These are phyloP conservation scores for Scheffersomyces lignicola DNA, from an alignment of 1,139 yeast genomes.

Conservation along the genomic window DNA sequence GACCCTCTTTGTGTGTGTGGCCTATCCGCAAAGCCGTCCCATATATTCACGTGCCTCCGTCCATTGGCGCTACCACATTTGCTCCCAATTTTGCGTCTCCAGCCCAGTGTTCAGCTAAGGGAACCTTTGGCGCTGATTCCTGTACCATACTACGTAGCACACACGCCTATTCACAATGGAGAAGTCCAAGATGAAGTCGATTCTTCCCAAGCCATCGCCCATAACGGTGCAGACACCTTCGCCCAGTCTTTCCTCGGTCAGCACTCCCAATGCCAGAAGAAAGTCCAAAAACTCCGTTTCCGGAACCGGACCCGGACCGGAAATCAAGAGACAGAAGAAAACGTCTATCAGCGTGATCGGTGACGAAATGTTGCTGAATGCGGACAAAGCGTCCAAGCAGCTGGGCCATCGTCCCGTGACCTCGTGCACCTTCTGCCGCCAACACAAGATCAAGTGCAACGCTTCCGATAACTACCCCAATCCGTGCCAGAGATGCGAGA, in stretches of 20 bases:
- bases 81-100: too few relatives aligned
- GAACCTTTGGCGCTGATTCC: too few relatives aligned
- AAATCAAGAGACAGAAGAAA: background rate
- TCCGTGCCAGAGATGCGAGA: constrained; percentile 80
- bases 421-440: constrained; percentile 92
- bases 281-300: constrained; percentile 8
- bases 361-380: background rate
- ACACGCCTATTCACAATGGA: too few relatives aligned
- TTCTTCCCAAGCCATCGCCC: constrained; percentile 23
- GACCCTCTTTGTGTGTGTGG: too few relatives aligned
- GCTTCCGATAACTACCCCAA: constrained; percentile 82
- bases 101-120: too few relatives aligned
- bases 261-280: constrained; percentile 10
- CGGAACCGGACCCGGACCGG: background rate
- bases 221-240: constrained; percentile 10
- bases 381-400: constrained; percentile 24
- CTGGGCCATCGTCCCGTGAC: constrained; percentile 79
- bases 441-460: constrained; percentile 90
- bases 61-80: too few relatives aligned
- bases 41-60: too few relatives aligned
- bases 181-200: constrained; percentile 34
- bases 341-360: background rate
- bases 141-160: constrained; percentile 1
- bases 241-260: constrained; percentile 6
- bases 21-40: too few relatives aligned